Conservation (phyloP, 208 protist species). For the Trypanosoma mega region DNA sequence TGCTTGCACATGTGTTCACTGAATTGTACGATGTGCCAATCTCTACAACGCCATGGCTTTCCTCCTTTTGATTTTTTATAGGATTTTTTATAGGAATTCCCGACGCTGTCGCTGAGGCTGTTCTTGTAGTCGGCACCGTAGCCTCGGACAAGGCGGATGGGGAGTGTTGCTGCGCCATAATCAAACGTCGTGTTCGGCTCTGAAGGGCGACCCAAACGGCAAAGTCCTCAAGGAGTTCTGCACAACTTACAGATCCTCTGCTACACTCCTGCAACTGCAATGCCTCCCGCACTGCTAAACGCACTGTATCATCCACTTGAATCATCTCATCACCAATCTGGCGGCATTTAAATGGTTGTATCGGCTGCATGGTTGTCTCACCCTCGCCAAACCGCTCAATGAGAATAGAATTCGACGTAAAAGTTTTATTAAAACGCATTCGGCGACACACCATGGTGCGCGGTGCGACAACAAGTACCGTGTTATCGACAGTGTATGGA, state of each 20-base stretch:
- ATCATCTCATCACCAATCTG: constrained; percentile 34
- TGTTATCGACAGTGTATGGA: constrained; percentile 63
- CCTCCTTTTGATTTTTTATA: too few species aligned
- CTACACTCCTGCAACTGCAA: constrained; percentile 31
- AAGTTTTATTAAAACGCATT: constrained; percentile 51
- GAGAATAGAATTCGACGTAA: constrained; percentile 50
- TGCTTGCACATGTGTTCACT: too few species aligned
- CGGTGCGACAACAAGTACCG: constrained; percentile 61
- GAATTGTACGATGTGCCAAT: too few species aligned
- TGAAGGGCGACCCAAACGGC: constrained; percentile 39
- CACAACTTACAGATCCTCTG: constrained; percentile 29
- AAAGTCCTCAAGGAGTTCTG: constrained; percentile 47
- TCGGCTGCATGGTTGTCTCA: constrained; percentile 24
- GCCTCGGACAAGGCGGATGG: too few species aligned
- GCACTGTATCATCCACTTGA: constrained; percentile 40
- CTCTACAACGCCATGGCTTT: too few species aligned
- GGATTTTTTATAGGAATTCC: too few species aligned
- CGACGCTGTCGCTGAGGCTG: too few species aligned
- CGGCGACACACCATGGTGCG: constrained; percentile 53
- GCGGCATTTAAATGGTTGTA: constrained; percentile 48
- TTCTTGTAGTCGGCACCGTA: too few species aligned
- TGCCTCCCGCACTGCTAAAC: constrained; percentile 41
- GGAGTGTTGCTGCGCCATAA: too few species aligned
- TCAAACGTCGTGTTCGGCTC: constrained; percentile 26
- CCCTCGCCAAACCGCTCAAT: constrained; percentile 45